A percentile compares a stretch with the other conserved stretches of the same genome.
Evolutionary conservation across 2,329 filamentous ascomycete genomes (phyloP).

Genomic region (Aspergillus puulaauensis): DNA sequence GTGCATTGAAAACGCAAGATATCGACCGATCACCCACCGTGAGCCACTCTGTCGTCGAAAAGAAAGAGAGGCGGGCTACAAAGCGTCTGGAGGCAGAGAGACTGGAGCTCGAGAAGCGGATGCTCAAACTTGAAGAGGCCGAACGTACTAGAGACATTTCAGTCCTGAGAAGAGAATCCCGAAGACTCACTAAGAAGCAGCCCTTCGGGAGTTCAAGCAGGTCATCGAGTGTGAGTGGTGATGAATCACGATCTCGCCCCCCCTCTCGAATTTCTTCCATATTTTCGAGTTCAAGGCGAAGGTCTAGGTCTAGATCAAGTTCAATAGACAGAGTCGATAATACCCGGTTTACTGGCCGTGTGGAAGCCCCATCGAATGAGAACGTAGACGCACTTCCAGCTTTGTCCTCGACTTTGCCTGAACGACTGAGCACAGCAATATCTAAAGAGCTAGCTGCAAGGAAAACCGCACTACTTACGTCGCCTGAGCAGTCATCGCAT

Average conservation of each 20-base stretch:
- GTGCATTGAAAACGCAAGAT: conserved; percentile 9
- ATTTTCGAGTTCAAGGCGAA: conserved; percentile 27
- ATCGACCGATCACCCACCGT: conserved; percentile 20
- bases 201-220: conserved; percentile 29
- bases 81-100: conserved; percentile 34
- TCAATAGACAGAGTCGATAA: conserved; percentile 23
- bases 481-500: conserved; percentile 11
- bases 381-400: conserved; percentile 14
- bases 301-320: conserved; percentile 28
- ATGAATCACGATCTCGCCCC: conserved; percentile 25
- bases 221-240: conserved; percentile 30
- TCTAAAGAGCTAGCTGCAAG: conserved; percentile 28
- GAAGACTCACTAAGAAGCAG: conserved; percentile 37
- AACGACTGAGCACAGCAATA: conserved; percentile 30
- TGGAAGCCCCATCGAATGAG: conserved; percentile 5
- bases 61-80: conserved; percentile 32
- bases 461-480: conserved; percentile 20
- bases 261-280: conserved; percentile 26
- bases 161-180: conserved; percentile 22
- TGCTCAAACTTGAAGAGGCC: conserved; percentile 26
- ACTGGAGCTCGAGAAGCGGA: conserved; percentile 24
- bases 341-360: neutral
- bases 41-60: conserved; percentile 18
- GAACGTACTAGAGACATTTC: conserved; percentile 15
- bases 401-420: conserved; percentile 26